Evolutionary conservation across 306 rosid genomes (phyloP), one percentile per base, ranked within the genome.

Genomic region (Castanea crenata): DNA sequence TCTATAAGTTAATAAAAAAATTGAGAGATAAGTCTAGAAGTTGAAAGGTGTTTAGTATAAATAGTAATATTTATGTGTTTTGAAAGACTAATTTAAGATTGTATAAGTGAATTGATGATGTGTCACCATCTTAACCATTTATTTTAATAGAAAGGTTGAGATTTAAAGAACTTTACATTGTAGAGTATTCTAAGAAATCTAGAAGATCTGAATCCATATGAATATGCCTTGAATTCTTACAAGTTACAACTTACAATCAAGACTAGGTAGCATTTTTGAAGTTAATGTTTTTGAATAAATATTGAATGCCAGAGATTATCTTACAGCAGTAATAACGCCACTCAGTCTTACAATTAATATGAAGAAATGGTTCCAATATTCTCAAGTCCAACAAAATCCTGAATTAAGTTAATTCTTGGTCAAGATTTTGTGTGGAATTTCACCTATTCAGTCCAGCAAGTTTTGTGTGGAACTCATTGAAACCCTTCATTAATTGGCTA

Each of bases 381-480:
- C 15, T 63, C 10, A 18, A 34, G 49, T 32, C 35, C 23, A 6
- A 63, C 69, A 27, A 5, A 67, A 34, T 67, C 51, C 52, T 25
- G 0, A 35, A 67, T 67, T 3, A 67, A 1, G 25, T 34, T 34
- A 18, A 29, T 18, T 67, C 6, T 9, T 67, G 12, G 25, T 19
- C 21, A 4, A 35, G 41, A 35, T 35, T 38, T 38, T 38, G 44
- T 6, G 0, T 38, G 44, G 31, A 64, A 29, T 38, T 38, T 38
- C 9, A 14, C 93, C 91, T 86, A 71, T 92, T 91, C 80, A 91
- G 77, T 80, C 96, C 93, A 75, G 96, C 91, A 55, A 89, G 91
- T 71, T 91, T 91, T 27, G 93, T 87, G 55, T 90, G 91, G 61
- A 91, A 91, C 83, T 87, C 93, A 38, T 91, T 91, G 77, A 91